Base-by-base conservation (phyloP, 345 rosid genomes). In the Sonneratia alba region DNA sequence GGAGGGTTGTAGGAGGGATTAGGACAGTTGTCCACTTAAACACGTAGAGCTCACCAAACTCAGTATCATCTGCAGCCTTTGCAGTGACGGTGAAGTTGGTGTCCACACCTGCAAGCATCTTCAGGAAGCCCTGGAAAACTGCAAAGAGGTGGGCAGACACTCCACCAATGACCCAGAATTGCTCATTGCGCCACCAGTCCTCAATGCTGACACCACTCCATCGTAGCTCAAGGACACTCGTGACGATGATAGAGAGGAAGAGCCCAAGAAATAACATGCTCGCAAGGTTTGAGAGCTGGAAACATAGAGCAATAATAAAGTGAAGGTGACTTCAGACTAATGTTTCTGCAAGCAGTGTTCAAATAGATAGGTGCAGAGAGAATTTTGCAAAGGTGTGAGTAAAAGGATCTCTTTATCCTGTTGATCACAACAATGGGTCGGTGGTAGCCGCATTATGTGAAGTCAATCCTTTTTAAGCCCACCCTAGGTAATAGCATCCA, bases 131-230 rank as follows among this genome's bases (percentile, higher is more conserved):
- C 83, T 95, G 99, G 88, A 95, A 92, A 37, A 95, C 99, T 0
- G 99, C 97, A 43, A 92, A 95, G 9, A 95, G 87, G 83, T 95
- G 97, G 70, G 99, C 97, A 13, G 99, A 95, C 72, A 95, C 97
- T 0, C 99, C 99, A 78, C 97, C 97, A 0, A 95, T 95, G 51
- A 95, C 99, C 99, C 98, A 94, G 73, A 94, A 89, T 72, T 92
- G 99, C 79, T 92, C 99, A 38, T 95, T 95, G 69, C 97, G 87
- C 99, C 99, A 95, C 57, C 87, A 75, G 67, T 95, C 97, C 74
- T 92, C 99, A 2, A 95, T 90, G 88, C 96, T 83, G 56, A 95
- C 96, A 38, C 97, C 97, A 22, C 99, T 95, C 99, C 99, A 95
- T 72, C 96, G 81, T 37, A 90, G 86, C 86, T 95, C 99, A 3